Evolutionary conservation across 768 basidiomycete genomes (phyloP).

Genomic region (Tricholoma bakamatsutake): DNA sequence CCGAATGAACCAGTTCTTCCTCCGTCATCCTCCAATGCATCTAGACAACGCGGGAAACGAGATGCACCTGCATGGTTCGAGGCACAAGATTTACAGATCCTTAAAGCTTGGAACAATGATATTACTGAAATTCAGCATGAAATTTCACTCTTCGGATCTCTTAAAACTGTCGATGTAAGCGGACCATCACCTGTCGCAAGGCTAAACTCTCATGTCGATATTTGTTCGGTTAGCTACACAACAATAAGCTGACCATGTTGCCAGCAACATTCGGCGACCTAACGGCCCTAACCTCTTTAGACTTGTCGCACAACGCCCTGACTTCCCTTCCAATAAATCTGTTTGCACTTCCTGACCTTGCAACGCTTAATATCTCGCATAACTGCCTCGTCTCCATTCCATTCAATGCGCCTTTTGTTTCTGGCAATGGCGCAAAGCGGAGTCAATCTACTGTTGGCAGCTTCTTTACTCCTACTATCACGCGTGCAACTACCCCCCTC

Average conservation of each 20-base stretch:
- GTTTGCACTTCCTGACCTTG: constrained; percentile 64
- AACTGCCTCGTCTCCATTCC: constrained; percentile 59
- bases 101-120: constrained; percentile 79
- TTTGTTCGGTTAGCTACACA: constrained; percentile 50
- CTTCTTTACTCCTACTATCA: constrained; percentile 61
- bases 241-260: constrained; percentile 58
- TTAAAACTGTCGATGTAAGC: constrained; percentile 76
- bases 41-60: constrained; percentile 35
- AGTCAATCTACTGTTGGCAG: constrained; percentile 36
- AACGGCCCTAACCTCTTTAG: constrained; percentile 56
- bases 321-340: constrained; percentile 55
- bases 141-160: constrained; percentile 76
- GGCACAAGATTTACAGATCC: constrained; percentile 66
- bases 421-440: constrained; percentile 16
- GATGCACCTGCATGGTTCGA: constrained; percentile 71
- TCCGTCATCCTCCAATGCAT: constrained; percentile 25
- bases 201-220: constrained; percentile 1
- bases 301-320: constrained; percentile 71
- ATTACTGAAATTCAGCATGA: constrained; percentile 78
- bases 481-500: constrained; percentile 56
- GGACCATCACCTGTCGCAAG: not conserved
- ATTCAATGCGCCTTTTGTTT: constrained; percentile 54
- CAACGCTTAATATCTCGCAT: constrained; percentile 64
- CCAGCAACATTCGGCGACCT: constrained; percentile 68
- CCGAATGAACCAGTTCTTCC: constrained; percentile 52